These are phyloP conservation scores for Raphanus hybrid DNA, from an alignment of 441 rosid species.

Conservation along the genomic window DNA sequence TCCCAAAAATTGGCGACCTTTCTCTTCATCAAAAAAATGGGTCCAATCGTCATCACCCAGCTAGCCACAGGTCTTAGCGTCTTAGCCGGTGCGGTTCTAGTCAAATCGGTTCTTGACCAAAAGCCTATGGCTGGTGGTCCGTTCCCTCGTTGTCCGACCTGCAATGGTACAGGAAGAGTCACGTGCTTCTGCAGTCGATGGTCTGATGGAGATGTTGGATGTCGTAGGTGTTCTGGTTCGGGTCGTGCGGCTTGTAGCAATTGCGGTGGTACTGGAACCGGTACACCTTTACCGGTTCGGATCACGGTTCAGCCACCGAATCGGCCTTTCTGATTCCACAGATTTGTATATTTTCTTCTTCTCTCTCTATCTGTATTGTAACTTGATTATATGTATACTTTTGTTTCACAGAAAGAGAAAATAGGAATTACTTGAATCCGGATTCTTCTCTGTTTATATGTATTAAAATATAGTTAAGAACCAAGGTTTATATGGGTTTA, in stretches of 20 bases:
- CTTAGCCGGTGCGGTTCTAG: constrained; percentile 82
- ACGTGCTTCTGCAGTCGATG: constrained; percentile 80
- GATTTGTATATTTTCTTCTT: constrained; percentile 28
- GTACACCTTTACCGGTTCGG: constrained; percentile 82
- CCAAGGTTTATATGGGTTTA: constrained; percentile 10
- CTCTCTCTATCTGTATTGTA: constrained; percentile 27
- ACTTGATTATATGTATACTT: constrained; percentile 28
- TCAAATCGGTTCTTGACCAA: constrained; percentile 84
- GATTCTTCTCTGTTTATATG: constrained; percentile 19
- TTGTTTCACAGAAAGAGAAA: constrained; percentile 25
- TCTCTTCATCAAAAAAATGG: constrained; percentile 46
- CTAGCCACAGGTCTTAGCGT: constrained; percentile 87
- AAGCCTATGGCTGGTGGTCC: constrained; percentile 94
- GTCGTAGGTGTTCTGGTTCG: constrained; percentile 91
- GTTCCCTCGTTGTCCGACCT: constrained; percentile 65
- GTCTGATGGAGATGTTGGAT: constrained; percentile 93
- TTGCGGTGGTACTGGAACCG: constrained; percentile 95
- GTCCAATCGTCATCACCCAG: constrained; percentile 75
- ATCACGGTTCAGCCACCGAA: constrained; percentile 60
- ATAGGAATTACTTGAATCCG: constrained; percentile 25
- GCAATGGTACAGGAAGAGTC: constrained; percentile 91
- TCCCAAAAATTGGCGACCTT: constrained; percentile 20
- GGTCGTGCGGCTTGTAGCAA: constrained; percentile 80
- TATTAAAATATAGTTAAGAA: constrained; percentile 24
- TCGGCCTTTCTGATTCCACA: constrained; percentile 38